A percentile compares a stretch with the other conserved stretches of the same genome.
Conservation (phyloP, 352 stramenopile genomes). For the Phytophthora tentaculata region DNA sequence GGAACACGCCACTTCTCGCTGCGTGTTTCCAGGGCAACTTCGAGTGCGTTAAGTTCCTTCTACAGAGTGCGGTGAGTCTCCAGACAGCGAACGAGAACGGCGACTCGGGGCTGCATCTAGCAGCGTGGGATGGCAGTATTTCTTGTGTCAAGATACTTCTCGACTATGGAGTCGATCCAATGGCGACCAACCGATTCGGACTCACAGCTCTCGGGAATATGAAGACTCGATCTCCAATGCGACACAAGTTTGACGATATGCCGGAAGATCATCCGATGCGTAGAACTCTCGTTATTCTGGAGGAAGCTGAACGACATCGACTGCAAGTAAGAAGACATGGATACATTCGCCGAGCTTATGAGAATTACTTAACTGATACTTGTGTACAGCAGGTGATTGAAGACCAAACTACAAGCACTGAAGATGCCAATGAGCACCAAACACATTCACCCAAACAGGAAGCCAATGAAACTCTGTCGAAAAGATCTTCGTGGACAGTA, state of each 20-base stretch:
- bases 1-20: slow-evolving; percentile 70
- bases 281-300: slow-evolving; percentile 50
- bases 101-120: slow-evolving; percentile 70
- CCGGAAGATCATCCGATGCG: slow-evolving; percentile 56
- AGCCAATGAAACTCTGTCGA: slow-evolving; percentile 8
- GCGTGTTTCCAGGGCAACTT: slow-evolving; percentile 76
- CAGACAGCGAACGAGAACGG: slow-evolving; percentile 45
- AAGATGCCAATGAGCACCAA: slow-evolving; percentile 20
- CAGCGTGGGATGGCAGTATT: slow-evolving; percentile 68
- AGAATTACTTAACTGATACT: too few species aligned
- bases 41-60: slow-evolving; percentile 69
- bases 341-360: too few species aligned
- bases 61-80: slow-evolving; percentile 74
- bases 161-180: slow-evolving; percentile 64
- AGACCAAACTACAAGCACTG: slow-evolving; percentile 17
- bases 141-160: slow-evolving; percentile 69
- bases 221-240: slow-evolving; percentile 63
- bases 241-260: slow-evolving; percentile 75
- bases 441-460: slow-evolving; percentile 4
- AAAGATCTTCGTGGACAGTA: slow-evolving; percentile 33
- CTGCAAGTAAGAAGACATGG: slow-evolving; percentile 39
- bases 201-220: slow-evolving; percentile 64
- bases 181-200: slow-evolving; percentile 53
- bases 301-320: slow-evolving; percentile 39
- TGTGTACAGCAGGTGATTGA: slow-evolving; percentile 19